Evolutionary conservation across 257 asterid species (phyloP), one percentile per base, ranked within the genome.

Genomic region (Jaltomata sinuosa): DNA sequence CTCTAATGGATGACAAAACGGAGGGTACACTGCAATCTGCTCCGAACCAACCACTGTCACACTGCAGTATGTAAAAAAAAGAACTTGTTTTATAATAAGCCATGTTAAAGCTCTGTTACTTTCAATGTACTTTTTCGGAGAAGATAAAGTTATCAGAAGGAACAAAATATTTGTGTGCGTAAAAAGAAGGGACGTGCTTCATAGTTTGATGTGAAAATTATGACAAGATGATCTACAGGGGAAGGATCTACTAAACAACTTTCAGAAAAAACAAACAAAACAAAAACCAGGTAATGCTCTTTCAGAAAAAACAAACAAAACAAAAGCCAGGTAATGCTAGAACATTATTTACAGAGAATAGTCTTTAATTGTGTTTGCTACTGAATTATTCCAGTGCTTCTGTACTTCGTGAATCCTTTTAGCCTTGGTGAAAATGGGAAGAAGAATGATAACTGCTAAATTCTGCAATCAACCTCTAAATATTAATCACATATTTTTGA

Each of bases 11-110:
- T 49, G 97, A 91, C 72, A 88, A 67, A 90, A 91, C 93, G 50
- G 99, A 93, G 79, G 99, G 99, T 84, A 91, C 57, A 85, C 98
- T 94, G 83, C 99, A 97, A 89, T 97, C 99, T 79, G 87, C 92
- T 83, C 99, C 99, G 29, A 92, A 94, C 99, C 99, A 97, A 53
- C 98, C 97, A 19, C 82, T 93, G 38, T 87, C 88, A 87, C 99
- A 97, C 99, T 97, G 89, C 89, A 91, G 84, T 65, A 83, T 59
- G 85, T 42, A 64, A 82, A 50, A 7, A 65, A 45, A 47, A 67
- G 80, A 82, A 18, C n/a, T 45, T 31, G 79, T 45, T 50, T n/a
- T 21, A 65, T 31, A 55, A 36, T 21, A 65, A 42, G 54, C 25
- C 42, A 76, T 82, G 36, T 62, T 49, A 82, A 72, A 36, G 85